phyloP scores from a whole-genome alignment of 2,329 filamentous ascomycete species.

The Hymenotorrendiella dingleyae region DNA sequence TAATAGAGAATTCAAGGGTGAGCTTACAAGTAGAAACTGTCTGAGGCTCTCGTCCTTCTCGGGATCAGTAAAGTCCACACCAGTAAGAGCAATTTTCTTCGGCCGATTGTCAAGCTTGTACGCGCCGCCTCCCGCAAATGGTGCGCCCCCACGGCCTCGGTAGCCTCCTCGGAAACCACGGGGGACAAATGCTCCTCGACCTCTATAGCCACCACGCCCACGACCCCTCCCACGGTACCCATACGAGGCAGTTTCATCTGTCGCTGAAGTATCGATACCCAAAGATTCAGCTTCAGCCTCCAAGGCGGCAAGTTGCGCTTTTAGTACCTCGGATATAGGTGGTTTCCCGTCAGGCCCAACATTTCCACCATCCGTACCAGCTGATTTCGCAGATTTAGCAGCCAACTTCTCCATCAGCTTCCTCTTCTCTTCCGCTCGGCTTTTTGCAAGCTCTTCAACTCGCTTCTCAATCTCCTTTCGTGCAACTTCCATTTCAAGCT shows the following conservation, averaged over 20 bases:
- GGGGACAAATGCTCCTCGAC: slow-evolving; percentile 32
- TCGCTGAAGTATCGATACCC: slow-evolving; percentile 45
- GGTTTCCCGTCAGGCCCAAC: slow-evolving; percentile 26
- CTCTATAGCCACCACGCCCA: slow-evolving; percentile 33
- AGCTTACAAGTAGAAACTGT: slow-evolving; percentile 62
- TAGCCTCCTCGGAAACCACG: slow-evolving; percentile 37
- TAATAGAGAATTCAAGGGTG: not conserved
- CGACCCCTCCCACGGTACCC: slow-evolving; percentile 36
- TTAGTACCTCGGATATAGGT: slow-evolving; percentile 57
- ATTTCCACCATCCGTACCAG: slow-evolving; percentile 16
- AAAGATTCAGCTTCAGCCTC: slow-evolving; percentile 66
- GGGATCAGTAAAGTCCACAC: slow-evolving; percentile 55
- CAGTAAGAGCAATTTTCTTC: slow-evolving; percentile 58
- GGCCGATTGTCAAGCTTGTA: slow-evolving; percentile 74
- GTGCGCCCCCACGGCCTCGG: slow-evolving; percentile 40
- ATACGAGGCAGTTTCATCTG: slow-evolving; percentile 36
- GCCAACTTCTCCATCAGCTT: slow-evolving; percentile 57
- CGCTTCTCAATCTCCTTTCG: slow-evolving; percentile 60
- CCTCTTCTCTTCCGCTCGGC: slow-evolving; percentile 59
- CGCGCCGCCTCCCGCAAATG: slow-evolving; percentile 32
- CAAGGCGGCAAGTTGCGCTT: slow-evolving; percentile 64
- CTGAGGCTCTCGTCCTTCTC: slow-evolving; percentile 63
- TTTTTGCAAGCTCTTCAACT: slow-evolving; percentile 54
- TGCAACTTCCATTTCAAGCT: slow-evolving; percentile 56
- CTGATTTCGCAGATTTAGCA: slow-evolving; percentile 39